Conservation (phyloP, 768 basidiomycete genomes). For the Epithele typhae region DNA sequence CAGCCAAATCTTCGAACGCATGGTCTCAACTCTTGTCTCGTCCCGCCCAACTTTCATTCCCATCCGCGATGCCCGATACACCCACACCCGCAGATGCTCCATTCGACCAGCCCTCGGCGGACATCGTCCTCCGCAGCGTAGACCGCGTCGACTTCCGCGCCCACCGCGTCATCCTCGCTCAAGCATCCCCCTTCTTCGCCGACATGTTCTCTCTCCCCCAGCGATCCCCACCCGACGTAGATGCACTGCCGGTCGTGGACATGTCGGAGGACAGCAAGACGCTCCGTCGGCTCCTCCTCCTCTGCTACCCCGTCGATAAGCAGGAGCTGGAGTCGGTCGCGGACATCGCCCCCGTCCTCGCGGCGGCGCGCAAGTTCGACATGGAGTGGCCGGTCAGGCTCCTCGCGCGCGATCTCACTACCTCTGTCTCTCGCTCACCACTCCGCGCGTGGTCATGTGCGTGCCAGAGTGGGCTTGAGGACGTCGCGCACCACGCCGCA, state of each 20-base stretch:
- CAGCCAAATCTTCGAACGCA: too few species aligned
- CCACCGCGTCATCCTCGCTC: slow-evolving; percentile 46
- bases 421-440: too few species aligned
- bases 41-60: too few species aligned
- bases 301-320: slow-evolving; percentile 8
- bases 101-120: slow-evolving; percentile 18
- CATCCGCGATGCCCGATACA: too few species aligned
- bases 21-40: too few species aligned
- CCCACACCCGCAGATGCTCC: too few species aligned
- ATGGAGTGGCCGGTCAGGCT: background rate
- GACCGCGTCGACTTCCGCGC: slow-evolving; percentile 46
- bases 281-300: slow-evolving; percentile 4
- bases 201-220: too few species aligned
- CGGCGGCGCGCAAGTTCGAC: slow-evolving; percentile 8
- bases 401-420: too few species aligned
- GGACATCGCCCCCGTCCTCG: background rate
- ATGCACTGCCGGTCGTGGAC: background rate
- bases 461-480: too few species aligned
- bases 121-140: slow-evolving; percentile 50
- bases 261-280: slow-evolving; percentile 7
- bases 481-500: too few species aligned
- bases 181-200: slow-evolving; percentile 53
- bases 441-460: too few species aligned
- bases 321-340: background rate
- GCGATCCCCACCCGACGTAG: too few species aligned